Conservation (phyloP, 169 alveolate genomes). For the Eimeria necatrix region DNA sequence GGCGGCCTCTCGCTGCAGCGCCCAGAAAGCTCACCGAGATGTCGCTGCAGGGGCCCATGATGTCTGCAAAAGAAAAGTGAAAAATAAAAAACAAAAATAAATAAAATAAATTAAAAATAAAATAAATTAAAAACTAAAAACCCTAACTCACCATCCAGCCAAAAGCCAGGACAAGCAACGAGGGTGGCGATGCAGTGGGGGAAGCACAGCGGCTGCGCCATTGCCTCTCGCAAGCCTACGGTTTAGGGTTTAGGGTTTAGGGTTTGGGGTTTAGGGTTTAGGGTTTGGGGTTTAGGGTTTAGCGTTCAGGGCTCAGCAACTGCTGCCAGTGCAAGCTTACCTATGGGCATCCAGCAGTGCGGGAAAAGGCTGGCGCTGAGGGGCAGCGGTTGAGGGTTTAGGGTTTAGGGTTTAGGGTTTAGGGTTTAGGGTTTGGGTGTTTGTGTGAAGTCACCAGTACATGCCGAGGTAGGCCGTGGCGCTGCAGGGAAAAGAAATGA, state of each 20-base stretch:
- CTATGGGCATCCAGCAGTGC: conserved; percentile 90
- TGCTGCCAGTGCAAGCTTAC: conserved; percentile 48
- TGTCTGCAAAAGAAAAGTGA: conserved; percentile 9
- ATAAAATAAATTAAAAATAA: not conserved
- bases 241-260: too few species aligned
- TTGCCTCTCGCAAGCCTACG: conserved; percentile 74
- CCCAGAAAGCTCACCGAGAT: conserved; percentile 79
- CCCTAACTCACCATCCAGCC: conserved; percentile 88
- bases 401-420: too few species aligned
- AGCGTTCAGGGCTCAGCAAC: too few species aligned
- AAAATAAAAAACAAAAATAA: not conserved
- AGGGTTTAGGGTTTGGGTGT: not conserved
- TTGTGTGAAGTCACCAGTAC: conserved; percentile 85
- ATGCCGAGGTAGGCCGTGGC: conserved; percentile 91
- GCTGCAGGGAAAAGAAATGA: conserved; percentile 78
- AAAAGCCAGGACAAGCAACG: conserved; percentile 93
- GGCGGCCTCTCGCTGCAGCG: too few species aligned
- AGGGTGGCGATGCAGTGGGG: conserved; percentile 91
- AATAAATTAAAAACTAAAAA: not conserved
- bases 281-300: too few species aligned
- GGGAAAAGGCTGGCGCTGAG: conserved; percentile 90
- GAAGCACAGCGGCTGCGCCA: conserved; percentile 84
- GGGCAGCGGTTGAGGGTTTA: not conserved
- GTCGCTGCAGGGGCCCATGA: conserved; percentile 86
- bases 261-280: too few species aligned